These are phyloP conservation scores for Laguncularia racemosa DNA, from an alignment of 345 rosid genomes.

Conservation along the genomic window DNA sequence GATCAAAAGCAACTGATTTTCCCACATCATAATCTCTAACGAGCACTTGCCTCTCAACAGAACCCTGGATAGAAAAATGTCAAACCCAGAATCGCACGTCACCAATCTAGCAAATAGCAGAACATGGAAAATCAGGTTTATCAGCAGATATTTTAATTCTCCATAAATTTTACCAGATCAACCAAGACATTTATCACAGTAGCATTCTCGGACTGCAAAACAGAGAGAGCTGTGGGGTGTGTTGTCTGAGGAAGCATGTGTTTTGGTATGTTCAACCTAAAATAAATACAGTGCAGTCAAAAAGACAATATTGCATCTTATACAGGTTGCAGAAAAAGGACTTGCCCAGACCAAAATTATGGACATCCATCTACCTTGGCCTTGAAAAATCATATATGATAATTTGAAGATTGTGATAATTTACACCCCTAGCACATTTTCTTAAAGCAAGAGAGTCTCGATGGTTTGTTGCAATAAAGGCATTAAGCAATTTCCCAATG, in stretches of 20 bases:
- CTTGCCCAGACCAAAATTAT: background rate
- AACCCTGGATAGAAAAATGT: conserved; percentile 36
- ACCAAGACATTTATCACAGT: conserved; percentile 86
- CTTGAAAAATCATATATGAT: conserved; percentile 79
- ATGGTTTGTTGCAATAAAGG: conserved; percentile 87
- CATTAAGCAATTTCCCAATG: conserved; percentile 75
- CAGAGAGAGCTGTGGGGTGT: conserved; percentile 74
- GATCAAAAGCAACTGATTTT: conserved; percentile 77
- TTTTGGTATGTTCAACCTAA: conserved; percentile 66
- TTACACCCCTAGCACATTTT: conserved; percentile 65
- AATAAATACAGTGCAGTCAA: conserved; percentile 13
- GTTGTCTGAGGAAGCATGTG: conserved; percentile 79
- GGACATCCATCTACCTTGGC: conserved; percentile 46
- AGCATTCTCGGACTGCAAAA: conserved; percentile 57
- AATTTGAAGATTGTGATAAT: conserved; percentile 59
- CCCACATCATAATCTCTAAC: conserved; percentile 80
- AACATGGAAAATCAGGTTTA: background rate
- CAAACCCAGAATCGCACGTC: background rate
- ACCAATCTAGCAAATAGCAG: background rate
- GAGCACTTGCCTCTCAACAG: conserved; percentile 87
- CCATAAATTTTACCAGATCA: conserved; percentile 57
- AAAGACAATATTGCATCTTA: conserved; percentile 4
- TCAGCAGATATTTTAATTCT: background rate
- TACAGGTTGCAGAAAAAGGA: background rate
- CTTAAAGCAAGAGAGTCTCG: conserved; percentile 60